Evolutionary conservation across 2,329 filamentous ascomycete species (phyloP).

Genomic region (Calycina herbarum): DNA sequence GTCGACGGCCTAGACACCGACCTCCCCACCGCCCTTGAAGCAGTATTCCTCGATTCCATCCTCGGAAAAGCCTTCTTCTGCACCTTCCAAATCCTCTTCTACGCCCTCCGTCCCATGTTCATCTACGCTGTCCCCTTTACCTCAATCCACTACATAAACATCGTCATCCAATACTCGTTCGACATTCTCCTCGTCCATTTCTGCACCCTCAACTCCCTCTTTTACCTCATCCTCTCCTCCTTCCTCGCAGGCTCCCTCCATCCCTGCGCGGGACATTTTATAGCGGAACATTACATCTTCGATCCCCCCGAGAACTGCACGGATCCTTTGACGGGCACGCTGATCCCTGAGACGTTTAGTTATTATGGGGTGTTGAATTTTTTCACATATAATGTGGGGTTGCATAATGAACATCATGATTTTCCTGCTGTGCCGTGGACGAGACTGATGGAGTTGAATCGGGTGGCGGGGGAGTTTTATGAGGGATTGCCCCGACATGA

Average conservation of each 20-base stretch:
- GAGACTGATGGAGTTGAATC: slow-evolving; percentile 71
- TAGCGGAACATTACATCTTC: slow-evolving; percentile 94
- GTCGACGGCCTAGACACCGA: slow-evolving; percentile 96
- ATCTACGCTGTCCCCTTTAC: slow-evolving; percentile 89
- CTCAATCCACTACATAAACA: slow-evolving; percentile 78
- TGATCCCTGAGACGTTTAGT: slow-evolving; percentile 89
- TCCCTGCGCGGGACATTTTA: slow-evolving; percentile 95
- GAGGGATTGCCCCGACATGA: slow-evolving; percentile 79
- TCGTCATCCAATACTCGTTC: slow-evolving; percentile 74
- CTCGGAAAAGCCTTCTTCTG: slow-evolving; percentile 98
- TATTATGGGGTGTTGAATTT: slow-evolving; percentile 95
- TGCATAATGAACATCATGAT: slow-evolving; percentile 99
- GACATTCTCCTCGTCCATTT: slow-evolving; percentile 67
- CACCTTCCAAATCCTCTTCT: slow-evolving; percentile 99
- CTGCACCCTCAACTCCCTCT: slow-evolving; percentile 64
- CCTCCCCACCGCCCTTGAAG: slow-evolving; percentile 88
- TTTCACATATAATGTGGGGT: slow-evolving; percentile 93
- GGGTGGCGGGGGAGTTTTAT: slow-evolving; percentile 89
- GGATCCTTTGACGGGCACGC: slow-evolving; percentile 54
- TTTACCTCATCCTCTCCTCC: slow-evolving; percentile 84
- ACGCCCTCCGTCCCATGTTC: slow-evolving; percentile 92
- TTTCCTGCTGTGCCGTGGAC: slow-evolving; percentile 98
- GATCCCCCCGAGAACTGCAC: slow-evolving; percentile 53
- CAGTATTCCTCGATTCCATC: slow-evolving; percentile 89
- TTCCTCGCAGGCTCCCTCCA: slow-evolving; percentile 94